Base-by-base conservation (phyloP, 768 basidiomycete genomes). In the Harrya chromipes region DNA sequence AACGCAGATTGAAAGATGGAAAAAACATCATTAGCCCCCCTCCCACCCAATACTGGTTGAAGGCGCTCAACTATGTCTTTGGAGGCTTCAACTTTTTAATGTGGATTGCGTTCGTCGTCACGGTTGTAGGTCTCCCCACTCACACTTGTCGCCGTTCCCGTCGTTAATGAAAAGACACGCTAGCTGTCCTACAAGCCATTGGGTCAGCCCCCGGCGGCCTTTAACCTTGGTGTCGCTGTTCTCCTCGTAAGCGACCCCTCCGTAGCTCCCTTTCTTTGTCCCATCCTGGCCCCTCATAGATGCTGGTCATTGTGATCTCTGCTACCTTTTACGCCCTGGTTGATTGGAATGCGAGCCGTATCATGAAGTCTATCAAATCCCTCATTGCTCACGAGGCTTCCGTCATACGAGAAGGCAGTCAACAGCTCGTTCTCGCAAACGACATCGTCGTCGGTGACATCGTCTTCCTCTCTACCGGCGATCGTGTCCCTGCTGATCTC, bases 361-460 rank as follows among this genome's bases (percentile, higher is more conserved):
- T 78, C 47, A 81, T 81, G 76, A 72, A 75, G 31, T 78, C 77
- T 13, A 80, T 81, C 61, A 80, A 76, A 60, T 75, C 76, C 49
- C 76, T 84, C 20, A 79, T 83, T 13, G 80, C 82, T 2, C 74
- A 82, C 19, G 78, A 79, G 56, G 81, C 80, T 24, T 74, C 78
- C 19, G 75, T 83, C 37, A 67, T 80, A 16, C 72, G 81, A 1
- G 77, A 81, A 47, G 73, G 75, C 8, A 71, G 72, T 31, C 72
- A 71, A 38, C 71, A 75, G 31, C 74, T 74, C 17, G 65, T 80
- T 3, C 67, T 70, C 17, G 80, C 82, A 24, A 76, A 76, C 35
- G 76, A 82, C 40, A 74, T 85, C 24, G 73, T 85, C 1, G 80
- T 80, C 0, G 81, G 81, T 11, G 81, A 82, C 54, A 63, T 82